Evolutionary conservation across 148 eudicot species (phyloP).

Genomic region (Rhododendron molle): DNA sequence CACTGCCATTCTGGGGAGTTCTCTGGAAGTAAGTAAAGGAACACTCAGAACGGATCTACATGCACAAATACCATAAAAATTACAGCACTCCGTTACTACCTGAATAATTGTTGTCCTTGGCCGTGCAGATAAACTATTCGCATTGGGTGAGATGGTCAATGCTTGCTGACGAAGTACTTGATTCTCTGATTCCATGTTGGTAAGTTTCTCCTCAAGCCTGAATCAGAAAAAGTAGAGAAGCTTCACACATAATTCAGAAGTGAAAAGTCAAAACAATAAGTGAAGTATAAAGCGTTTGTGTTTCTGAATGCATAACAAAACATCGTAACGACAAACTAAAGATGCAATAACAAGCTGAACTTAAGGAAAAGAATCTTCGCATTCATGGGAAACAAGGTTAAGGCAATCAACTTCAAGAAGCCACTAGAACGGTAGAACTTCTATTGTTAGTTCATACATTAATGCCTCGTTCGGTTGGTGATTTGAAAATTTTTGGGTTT

Average conservation of each 20-base stretch:
- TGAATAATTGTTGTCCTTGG: slow-evolving; percentile 62
- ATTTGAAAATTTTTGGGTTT: too few relatives aligned
- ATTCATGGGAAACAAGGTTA: not conserved
- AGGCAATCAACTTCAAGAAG: not conserved
- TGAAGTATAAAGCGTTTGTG: not conserved
- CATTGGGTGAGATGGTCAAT: slow-evolving; percentile 80
- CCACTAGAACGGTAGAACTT: not conserved
- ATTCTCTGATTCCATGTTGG: slow-evolving; percentile 82
- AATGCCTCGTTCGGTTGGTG: too few relatives aligned
- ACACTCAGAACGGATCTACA: slow-evolving; percentile 16
- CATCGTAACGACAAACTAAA: not conserved
- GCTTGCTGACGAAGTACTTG: slow-evolving; percentile 98
- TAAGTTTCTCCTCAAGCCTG: slow-evolving; percentile 92
- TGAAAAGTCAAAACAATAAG: not conserved
- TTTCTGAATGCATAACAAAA: not conserved
- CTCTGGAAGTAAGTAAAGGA: slow-evolving; percentile 50
- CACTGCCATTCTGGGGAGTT: slow-evolving; percentile 73
- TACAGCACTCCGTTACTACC: slow-evolving; percentile 27
- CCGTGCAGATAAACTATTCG: slow-evolving; percentile 55
- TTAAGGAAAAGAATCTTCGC: not conserved
- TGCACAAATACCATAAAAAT: slow-evolving; percentile 3
- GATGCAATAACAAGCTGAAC: not conserved
- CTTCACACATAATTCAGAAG: not conserved
- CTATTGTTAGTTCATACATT: not conserved
- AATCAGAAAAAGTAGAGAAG: slow-evolving; percentile 5